Conservation (phyloP, 179 eudicot genomes). For the Camellia oleifera region DNA sequence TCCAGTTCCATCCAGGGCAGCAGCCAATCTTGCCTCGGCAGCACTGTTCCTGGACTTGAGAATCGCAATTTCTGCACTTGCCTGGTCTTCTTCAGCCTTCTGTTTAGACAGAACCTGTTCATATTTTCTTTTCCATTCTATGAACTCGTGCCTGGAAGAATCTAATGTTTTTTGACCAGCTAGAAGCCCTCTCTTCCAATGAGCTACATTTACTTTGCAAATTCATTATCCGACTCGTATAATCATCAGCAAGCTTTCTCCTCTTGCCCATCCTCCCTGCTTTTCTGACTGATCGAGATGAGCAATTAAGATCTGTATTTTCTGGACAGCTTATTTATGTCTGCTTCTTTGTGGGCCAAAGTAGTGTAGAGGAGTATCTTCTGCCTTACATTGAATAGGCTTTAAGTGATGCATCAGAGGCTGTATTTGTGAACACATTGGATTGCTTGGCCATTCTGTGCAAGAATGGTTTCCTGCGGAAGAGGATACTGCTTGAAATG, state of each 20-base stretch:
- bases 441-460: constrained; percentile 85
- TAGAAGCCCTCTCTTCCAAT: too few species aligned
- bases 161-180: too few species aligned
- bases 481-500: constrained; percentile 83
- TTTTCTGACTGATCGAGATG: constrained; percentile 90
- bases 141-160: too few species aligned
- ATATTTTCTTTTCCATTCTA: too few species aligned
- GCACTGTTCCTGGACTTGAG: too few species aligned
- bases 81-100: too few species aligned
- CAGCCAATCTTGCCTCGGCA: too few species aligned
- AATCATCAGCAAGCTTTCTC: too few species aligned
- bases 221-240: too few species aligned
- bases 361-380: constrained; percentile 98
- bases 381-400: constrained; percentile 93
- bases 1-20: constrained; percentile 49
- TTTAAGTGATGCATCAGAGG: constrained; percentile 84
- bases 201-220: too few species aligned
- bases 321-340: constrained; percentile 86
- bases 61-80: too few species aligned
- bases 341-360: constrained; percentile 95
- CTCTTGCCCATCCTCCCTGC: constrained; percentile 97
- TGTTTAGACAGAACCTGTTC: too few species aligned
- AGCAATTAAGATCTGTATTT: constrained; percentile 86
- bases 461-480: constrained; percentile 71
- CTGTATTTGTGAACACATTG: constrained; percentile 84